These are phyloP conservation scores for Spergularia bocconei DNA, from an alignment of 148 eudicot species.

Conservation along the genomic window DNA sequence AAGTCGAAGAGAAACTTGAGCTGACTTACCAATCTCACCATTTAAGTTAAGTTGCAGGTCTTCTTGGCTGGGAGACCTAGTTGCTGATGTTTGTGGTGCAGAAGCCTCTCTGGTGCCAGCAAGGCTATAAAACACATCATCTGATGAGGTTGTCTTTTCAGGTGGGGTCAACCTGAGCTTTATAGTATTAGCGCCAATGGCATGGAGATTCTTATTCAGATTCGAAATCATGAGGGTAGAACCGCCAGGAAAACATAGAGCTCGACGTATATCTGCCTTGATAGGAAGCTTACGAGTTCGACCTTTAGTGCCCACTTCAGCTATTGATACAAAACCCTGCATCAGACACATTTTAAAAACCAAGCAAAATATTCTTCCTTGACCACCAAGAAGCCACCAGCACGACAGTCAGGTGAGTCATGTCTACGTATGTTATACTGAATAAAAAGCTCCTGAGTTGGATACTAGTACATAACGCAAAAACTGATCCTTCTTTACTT, in stretches of 20 bases:
- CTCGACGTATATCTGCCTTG: slow-evolving; percentile 67
- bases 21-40: slow-evolving; percentile 22
- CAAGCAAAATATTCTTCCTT: background rate
- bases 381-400: background rate
- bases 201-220: slow-evolving; percentile 37
- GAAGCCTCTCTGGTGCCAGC: slow-evolving; percentile 27
- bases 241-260: slow-evolving; percentile 92
- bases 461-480: background rate
- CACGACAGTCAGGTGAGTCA: background rate
- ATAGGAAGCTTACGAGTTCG: slow-evolving; percentile 71
- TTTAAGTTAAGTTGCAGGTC: slow-evolving; percentile 29
- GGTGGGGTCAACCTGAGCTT: slow-evolving; percentile 30
- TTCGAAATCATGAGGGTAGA: slow-evolving; percentile 79
- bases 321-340: slow-evolving; percentile 79
- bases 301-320: slow-evolving; percentile 72
- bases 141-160: slow-evolving; percentile 26
- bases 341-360: slow-evolving; percentile 19
- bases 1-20: background rate
- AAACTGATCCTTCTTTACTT: background rate
- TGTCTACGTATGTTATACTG: background rate
- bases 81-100: slow-evolving; percentile 19
- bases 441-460: background rate
- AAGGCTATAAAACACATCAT: slow-evolving; percentile 28
- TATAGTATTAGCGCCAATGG: slow-evolving; percentile 20
- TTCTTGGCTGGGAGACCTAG: slow-evolving; percentile 27